Conservation (phyloP, 805 yeast genomes). For the Barnettozyma botsteinii region DNA sequence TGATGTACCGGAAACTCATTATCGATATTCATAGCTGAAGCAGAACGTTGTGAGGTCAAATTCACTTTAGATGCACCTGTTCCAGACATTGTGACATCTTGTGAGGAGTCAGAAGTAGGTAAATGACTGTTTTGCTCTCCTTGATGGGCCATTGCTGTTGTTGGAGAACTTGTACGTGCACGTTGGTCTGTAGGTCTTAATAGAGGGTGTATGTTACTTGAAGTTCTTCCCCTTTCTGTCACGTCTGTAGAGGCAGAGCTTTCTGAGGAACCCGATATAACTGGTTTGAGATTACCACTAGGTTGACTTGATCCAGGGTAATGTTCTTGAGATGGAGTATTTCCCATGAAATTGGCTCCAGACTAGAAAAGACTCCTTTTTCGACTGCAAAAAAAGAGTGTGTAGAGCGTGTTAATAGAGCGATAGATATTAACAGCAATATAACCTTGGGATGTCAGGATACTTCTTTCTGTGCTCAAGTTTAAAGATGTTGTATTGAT, state of each 20-base stretch:
- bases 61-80: slow-evolving; percentile 21
- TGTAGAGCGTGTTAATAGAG: too few relatives aligned
- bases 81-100: slow-evolving; percentile 25
- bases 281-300: slow-evolving; percentile 1
- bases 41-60: slow-evolving; percentile 21
- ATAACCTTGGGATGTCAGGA: too few relatives aligned
- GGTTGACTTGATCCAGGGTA: slow-evolving; percentile 7
- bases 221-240: not conserved
- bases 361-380: not conserved
- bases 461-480: too few relatives aligned
- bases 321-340: slow-evolving; percentile 13
- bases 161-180: slow-evolving; percentile 16
- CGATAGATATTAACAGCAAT: too few relatives aligned
- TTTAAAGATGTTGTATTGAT: too few relatives aligned
- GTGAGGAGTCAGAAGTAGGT: slow-evolving; percentile 13
- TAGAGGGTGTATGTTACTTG: slow-evolving; percentile 17
- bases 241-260: not conserved
- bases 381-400: not conserved
- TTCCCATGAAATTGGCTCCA: slow-evolving; percentile 14
- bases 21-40: slow-evolving; percentile 25
- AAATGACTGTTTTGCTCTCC: slow-evolving; percentile 4
- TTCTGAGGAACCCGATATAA: not conserved
- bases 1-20: slow-evolving; percentile 5
- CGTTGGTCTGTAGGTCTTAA: slow-evolving; percentile 14
- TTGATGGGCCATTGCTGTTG: slow-evolving; percentile 18